phyloP scores from a whole-genome alignment of 164 flowering plant species.

The Liquidambar formosana region DNA sequence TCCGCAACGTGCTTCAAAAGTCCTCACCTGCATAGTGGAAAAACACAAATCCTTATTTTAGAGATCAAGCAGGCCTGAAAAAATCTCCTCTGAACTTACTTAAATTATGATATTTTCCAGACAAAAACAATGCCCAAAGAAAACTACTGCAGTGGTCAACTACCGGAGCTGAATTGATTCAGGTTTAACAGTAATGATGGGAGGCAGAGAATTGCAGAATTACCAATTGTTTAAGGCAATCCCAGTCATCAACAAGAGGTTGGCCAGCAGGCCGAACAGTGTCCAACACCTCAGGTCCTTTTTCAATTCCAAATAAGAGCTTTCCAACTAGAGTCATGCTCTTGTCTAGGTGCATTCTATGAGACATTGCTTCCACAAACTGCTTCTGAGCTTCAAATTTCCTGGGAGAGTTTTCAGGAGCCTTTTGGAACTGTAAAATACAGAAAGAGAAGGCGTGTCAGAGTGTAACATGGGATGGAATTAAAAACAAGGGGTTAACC shows the following conservation, averaged over 20 bases:
- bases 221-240: constrained; percentile 84
- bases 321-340: constrained; percentile 65
- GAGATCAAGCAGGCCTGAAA: background rate
- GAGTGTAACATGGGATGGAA: background rate
- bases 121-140: no score
- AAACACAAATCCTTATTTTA: background rate
- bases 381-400: constrained; percentile 66
- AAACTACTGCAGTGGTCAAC: no score
- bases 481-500: no score
- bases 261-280: constrained; percentile 65
- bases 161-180: background rate
- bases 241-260: constrained; percentile 89
- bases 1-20: constrained; percentile 82
- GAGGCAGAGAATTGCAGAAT: background rate
- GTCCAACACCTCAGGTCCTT: constrained; percentile 53
- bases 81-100: background rate
- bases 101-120: no score
- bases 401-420: constrained; percentile 67
- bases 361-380: constrained; percentile 69
- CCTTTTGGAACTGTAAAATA: constrained; percentile 54
- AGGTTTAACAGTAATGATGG: background rate
- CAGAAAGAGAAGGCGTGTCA: background rate
- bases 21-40: constrained; percentile 63
- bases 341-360: constrained; percentile 65
- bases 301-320: constrained; percentile 69